A percentile compares a stretch with the other conserved stretches of the same genome.
Evolutionary conservation across 495 filamentous ascomycete species (phyloP).

Genomic region (Aspergillus ostianus): DNA sequence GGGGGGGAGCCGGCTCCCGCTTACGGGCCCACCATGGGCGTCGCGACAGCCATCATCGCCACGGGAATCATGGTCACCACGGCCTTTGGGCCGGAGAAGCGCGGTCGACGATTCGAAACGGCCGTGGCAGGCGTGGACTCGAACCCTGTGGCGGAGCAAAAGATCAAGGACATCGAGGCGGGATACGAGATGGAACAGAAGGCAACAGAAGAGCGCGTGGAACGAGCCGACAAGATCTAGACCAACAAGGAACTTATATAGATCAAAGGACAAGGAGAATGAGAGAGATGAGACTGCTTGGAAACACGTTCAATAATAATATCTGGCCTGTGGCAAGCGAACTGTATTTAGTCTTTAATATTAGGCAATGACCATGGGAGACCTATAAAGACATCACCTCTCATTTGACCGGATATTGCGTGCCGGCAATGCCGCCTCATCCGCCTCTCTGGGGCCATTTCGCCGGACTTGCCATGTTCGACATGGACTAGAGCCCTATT

Average conservation of each 20-base stretch:
- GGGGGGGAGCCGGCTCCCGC: conserved; percentile 55
- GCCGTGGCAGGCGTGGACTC: conserved; percentile 48
- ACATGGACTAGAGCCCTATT: background rate
- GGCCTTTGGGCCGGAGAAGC: conserved; percentile 56
- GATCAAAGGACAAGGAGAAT: background rate
- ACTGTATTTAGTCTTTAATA: background rate
- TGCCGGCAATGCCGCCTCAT: background rate
- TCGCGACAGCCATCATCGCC: conserved; percentile 68
- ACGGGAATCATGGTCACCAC: conserved; percentile 60
- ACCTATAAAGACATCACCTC: background rate
- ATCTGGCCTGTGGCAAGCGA: background rate
- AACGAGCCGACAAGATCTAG: conserved; percentile 27
- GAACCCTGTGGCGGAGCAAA: background rate
- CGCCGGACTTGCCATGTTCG: background rate
- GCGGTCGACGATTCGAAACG: conserved; percentile 65
- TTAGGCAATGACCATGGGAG: no score
- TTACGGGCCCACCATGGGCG: conserved; percentile 67
- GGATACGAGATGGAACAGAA: conserved; percentile 10
- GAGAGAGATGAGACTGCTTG: background rate
- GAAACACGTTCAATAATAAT: background rate
- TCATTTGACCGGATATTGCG: background rate
- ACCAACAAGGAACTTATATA: no score
- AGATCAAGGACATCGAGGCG: conserved; percentile 4
- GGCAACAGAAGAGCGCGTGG: conserved; percentile 20
- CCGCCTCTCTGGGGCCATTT: background rate